phyloP scores from a whole-genome alignment of 1,139 yeast species.

The Candida dubliniensis region DNA sequence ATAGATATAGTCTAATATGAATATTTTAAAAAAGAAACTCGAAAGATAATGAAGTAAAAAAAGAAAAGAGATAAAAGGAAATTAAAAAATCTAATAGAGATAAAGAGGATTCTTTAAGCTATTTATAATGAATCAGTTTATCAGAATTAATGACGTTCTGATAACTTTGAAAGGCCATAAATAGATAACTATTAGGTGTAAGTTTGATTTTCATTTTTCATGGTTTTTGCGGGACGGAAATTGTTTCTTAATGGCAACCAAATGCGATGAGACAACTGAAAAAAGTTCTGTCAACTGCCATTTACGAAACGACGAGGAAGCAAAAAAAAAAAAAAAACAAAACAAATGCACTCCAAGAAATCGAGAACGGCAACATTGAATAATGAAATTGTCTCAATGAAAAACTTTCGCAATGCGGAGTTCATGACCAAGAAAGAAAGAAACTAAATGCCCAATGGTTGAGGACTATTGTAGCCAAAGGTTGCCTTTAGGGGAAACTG shows the following conservation, averaged over 20 bases:
- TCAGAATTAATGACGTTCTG: too few relatives aligned
- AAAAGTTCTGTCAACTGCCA: slow-evolving; percentile 1
- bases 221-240: not conserved
- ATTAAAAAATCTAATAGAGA: not conserved
- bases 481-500: too few relatives aligned
- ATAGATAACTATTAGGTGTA: not conserved
- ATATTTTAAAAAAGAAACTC: not conserved
- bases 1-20: not conserved
- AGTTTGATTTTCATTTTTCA: not conserved
- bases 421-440: too few relatives aligned
- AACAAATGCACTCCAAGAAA: too few relatives aligned
- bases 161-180: too few relatives aligned
- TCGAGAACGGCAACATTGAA: too few relatives aligned
- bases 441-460: too few relatives aligned
- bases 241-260: not conserved
- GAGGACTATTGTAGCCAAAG: too few relatives aligned
- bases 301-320: not conserved
- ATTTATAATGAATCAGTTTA: too few relatives aligned
- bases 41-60: not conserved
- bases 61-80: not conserved
- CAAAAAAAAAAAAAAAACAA: not conserved
- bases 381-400: too few relatives aligned
- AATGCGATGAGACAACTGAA: not conserved
- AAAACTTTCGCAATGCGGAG: too few relatives aligned
- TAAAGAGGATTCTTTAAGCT: too few relatives aligned